Conservation (phyloP, 257 asterid genomes). For the Verbascum thapsus region DNA sequence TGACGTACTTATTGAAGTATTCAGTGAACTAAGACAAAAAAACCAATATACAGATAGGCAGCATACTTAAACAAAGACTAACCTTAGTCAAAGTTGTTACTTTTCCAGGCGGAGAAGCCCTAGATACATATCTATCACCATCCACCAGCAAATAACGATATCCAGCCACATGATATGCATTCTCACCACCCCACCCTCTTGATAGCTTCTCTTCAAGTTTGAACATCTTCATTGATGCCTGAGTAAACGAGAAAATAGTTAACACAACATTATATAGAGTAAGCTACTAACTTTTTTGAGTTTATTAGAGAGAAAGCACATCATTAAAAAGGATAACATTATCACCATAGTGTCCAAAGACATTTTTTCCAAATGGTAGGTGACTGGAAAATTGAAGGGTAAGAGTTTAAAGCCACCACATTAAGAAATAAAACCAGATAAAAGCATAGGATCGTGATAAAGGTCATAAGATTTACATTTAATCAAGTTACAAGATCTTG, state of each 20-base stretch:
- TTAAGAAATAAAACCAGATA: neutral
- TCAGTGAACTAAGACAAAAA: slow-evolving; percentile 2
- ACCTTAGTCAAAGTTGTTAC: slow-evolving; percentile 93
- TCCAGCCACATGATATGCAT: slow-evolving; percentile 96
- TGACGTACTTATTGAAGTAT: too few relatives aligned
- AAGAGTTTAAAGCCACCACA: neutral
- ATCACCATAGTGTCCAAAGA: neutral
- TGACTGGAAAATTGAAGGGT: slow-evolving; percentile 2
- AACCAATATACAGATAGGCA: slow-evolving; percentile 4
- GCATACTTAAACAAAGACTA: slow-evolving; percentile 23
- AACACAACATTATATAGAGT: slow-evolving; percentile 10
- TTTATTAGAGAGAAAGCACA: slow-evolving; percentile 1
- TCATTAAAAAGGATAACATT: neutral
- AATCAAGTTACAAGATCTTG: slow-evolving; percentile 1
- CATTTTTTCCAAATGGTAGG: neutral
- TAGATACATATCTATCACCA: slow-evolving; percentile 69
- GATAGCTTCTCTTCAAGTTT: slow-evolving; percentile 95
- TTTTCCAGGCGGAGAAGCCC: slow-evolving; percentile 99
- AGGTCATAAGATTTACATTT: neutral
- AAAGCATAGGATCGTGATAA: neutral
- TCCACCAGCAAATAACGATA: slow-evolving; percentile 91
- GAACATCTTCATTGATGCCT: slow-evolving; percentile 67
- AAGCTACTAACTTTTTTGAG: neutral
- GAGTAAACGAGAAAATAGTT: slow-evolving; percentile 34
- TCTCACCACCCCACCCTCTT: slow-evolving; percentile 99